phyloP scores from a whole-genome alignment of 768 basidiomycete species.

The Cyclocybe cylindracea region DNA sequence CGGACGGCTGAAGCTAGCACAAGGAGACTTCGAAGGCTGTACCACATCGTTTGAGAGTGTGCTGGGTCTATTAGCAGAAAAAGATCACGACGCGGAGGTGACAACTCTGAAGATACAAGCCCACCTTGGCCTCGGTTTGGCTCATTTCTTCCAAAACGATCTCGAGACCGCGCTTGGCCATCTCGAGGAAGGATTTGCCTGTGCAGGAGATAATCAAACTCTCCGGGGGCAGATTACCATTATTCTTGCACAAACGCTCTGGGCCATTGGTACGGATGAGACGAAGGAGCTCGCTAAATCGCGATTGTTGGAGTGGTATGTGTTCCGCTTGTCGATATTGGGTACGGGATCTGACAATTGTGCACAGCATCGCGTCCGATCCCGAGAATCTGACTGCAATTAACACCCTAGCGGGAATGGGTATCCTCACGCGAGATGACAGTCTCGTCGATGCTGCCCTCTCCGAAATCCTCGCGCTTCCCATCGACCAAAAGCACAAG shows the following conservation, averaged over 20 bases:
- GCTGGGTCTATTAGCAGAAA: slow-evolving; percentile 67
- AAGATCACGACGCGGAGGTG: slow-evolving; percentile 35
- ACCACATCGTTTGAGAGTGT: slow-evolving; percentile 72
- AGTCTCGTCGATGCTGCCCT: slow-evolving; percentile 83
- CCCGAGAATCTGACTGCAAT: slow-evolving; percentile 81
- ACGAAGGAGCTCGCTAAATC: slow-evolving; percentile 75
- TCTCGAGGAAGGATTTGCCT: slow-evolving; percentile 69
- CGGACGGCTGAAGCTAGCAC: slow-evolving; percentile 72
- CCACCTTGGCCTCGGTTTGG: slow-evolving; percentile 72
- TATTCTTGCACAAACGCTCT: slow-evolving; percentile 82
- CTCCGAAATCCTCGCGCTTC: slow-evolving; percentile 73
- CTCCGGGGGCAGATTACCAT: slow-evolving; percentile 73
- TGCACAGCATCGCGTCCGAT: slow-evolving; percentile 70
- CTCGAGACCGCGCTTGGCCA: slow-evolving; percentile 60
- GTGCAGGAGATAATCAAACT: slow-evolving; percentile 45
- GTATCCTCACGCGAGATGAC: slow-evolving; percentile 77
- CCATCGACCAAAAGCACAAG: slow-evolving; percentile 60
- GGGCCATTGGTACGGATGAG: slow-evolving; percentile 79
- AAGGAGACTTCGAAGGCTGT: slow-evolving; percentile 58
- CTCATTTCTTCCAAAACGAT: slow-evolving; percentile 65
- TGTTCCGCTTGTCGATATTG: slow-evolving; percentile 2
- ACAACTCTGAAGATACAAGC: slow-evolving; percentile 59
- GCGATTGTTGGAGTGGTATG: slow-evolving; percentile 81
- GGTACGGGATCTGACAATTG: neutral
- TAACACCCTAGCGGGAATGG: slow-evolving; percentile 87